Evolutionary conservation across 2,329 filamentous ascomycete genomes (phyloP).

Genomic region (Cylindrodendrum hubeiense): DNA sequence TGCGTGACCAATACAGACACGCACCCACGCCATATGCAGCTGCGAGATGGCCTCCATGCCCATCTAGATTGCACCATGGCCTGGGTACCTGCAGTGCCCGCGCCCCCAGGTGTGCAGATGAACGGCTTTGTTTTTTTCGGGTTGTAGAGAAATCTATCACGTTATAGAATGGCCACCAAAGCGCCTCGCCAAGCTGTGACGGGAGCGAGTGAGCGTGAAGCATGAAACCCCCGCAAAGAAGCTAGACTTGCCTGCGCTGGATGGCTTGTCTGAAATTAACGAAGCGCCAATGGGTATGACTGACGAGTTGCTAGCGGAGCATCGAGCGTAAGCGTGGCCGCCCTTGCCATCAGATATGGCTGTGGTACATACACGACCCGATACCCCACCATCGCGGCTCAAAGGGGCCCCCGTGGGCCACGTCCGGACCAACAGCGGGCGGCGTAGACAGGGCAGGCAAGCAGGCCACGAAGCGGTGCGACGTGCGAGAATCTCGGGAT

Average conservation of each 20-base stretch:
- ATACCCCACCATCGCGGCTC: constrained; percentile 17
- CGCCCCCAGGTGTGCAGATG: constrained; percentile 31
- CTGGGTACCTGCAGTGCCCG: constrained; percentile 38
- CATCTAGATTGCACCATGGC: constrained; percentile 38
- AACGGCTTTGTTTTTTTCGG: constrained; percentile 27
- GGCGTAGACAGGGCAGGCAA: neutral
- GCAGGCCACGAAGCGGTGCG: constrained; percentile 18
- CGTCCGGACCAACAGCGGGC: constrained; percentile 2
- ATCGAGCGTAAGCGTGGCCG: constrained; percentile 11
- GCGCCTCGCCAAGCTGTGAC: constrained; percentile 15
- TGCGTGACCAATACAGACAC: constrained; percentile 21
- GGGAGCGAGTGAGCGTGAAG: constrained; percentile 33
- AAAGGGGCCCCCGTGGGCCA: constrained; percentile 2
- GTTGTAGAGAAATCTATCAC: constrained; percentile 40
- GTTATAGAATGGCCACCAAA: constrained; percentile 31
- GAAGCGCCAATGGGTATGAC: neutral
- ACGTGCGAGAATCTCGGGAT: constrained; percentile 28
- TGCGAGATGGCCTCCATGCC: constrained; percentile 37
- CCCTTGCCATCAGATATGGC: constrained; percentile 13
- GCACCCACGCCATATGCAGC: constrained; percentile 34
- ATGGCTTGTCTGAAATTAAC: constrained; percentile 9
- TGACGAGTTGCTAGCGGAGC: neutral
- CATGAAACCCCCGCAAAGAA: constrained; percentile 34
- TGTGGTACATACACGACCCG: constrained; percentile 4
- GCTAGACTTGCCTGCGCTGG: constrained; percentile 18